Evolutionary conservation across 2,329 filamentous ascomycete species (phyloP), one percentile per base, ranked within the genome.

Genomic region (Monascus ruber): DNA sequence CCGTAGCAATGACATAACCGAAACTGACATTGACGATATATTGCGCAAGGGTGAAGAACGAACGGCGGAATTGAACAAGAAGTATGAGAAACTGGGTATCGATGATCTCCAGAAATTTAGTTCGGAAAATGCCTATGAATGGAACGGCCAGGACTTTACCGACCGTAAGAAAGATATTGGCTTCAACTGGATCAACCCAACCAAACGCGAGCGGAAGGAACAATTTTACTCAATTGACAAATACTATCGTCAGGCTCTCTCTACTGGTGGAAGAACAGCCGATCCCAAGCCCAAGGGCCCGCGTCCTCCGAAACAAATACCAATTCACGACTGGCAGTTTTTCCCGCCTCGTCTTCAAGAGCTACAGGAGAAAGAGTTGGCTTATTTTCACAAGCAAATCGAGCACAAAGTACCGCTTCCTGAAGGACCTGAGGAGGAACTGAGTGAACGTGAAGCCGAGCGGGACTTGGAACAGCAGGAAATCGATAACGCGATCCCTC

Each of bases 141-240:
- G 93, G 93, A 98, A 98, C 47, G 91, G 91, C 35, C 82, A 96
- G 65, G 89, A 89, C 54, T 98, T 98, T 60, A 85, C 87, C 38
- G 85, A 83, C 42, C 77, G 81, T 57, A 93, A 93, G 68, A 94
- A 93, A 62, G 86, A 94, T 36, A 85, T 95, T 46, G 86, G 85
- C 36, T 76, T 95, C 48, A 88, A 73, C 55, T 98, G 93, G 93
- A 98, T 98, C 68, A 94, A 98, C 54, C 93, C 91, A 2, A 81
- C 89, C 10, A 98, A 98, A 72, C 88, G 91, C 63, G 93, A 98
- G 67, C 85, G 91, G 54, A 98, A 96, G 63, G 89, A 96, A 57
- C 87, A 95, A 59, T 87, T 86, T 4, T 98, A 98, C 60, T 95
- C 89, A 0, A 94, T 98, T 70, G 93, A 98, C 61, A 94, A 95